These are phyloP conservation scores for Termitomyces sp. DNA, from an alignment of 768 basidiomycete genomes.

Conservation along the genomic window DNA sequence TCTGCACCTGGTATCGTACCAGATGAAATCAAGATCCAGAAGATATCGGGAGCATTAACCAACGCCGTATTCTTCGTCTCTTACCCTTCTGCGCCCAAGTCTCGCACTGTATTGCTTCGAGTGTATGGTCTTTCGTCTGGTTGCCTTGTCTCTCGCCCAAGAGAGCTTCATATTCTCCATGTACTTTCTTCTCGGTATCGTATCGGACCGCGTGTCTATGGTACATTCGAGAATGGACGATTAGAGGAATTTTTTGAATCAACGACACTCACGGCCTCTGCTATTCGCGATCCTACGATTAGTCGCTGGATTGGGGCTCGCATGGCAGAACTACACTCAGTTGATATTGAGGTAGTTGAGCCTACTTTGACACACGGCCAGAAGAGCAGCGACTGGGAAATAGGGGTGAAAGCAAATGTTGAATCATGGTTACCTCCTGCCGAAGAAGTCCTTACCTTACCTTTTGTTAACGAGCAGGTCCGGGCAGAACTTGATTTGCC, in stretches of 20 bases:
- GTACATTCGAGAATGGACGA: conserved; percentile 94
- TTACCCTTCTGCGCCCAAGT: conserved; percentile 45
- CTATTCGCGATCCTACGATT: conserved; percentile 72
- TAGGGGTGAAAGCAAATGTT: conserved; percentile 65
- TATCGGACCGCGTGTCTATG: conserved; percentile 89
- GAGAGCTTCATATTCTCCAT: conserved; percentile 86
- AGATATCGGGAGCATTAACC: conserved; percentile 89
- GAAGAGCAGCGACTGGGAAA: conserved; percentile 48
- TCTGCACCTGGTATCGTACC: conserved; percentile 39
- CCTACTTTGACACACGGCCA: conserved; percentile 32
- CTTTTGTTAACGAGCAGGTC: conserved; percentile 40
- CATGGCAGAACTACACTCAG: conserved; percentile 95
- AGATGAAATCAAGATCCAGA: conserved; percentile 57
- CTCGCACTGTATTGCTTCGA: conserved; percentile 77
- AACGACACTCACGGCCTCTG: conserved; percentile 68
- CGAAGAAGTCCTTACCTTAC: conserved; percentile 67
- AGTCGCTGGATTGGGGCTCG: conserved; percentile 89
- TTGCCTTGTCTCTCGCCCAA: conserved; percentile 81
- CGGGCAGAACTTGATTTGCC: conserved; percentile 61
- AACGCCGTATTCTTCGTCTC: conserved; percentile 98
- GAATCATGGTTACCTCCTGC: conserved; percentile 70
- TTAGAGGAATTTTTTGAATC: conserved; percentile 96
- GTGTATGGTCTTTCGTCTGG: conserved; percentile 90
- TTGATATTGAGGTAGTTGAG: conserved; percentile 73
- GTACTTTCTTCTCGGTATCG: conserved; percentile 83